Evolutionary conservation across 345 rosid genomes (phyloP).

Genomic region (Acer negundo): DNA sequence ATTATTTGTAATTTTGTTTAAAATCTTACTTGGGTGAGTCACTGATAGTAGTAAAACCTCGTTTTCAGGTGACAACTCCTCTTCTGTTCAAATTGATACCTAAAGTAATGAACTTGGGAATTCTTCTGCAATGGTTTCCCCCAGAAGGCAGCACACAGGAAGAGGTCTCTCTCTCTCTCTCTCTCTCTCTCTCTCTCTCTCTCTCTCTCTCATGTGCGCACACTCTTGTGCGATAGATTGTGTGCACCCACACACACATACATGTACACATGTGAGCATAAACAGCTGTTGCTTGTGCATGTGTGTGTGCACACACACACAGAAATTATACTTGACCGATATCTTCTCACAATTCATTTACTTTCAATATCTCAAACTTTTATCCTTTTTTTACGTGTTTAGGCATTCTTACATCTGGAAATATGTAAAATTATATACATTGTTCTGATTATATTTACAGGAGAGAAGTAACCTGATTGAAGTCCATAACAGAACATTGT

Average conservation of each 20-base stretch:
- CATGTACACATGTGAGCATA: background rate
- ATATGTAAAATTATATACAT: background rate
- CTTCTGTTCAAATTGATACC: conserved; percentile 89
- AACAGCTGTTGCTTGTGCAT: background rate
- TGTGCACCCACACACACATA: background rate
- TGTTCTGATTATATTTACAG: conserved; percentile 33
- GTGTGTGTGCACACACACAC: no score
- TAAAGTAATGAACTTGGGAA: conserved; percentile 76
- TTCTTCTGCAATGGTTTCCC: conserved; percentile 86
- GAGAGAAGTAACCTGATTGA: conserved; percentile 55
- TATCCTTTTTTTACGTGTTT: background rate
- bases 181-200: background rate
- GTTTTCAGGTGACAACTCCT: conserved; percentile 84
- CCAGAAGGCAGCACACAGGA: conserved; percentile 51
- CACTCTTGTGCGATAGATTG: no score
- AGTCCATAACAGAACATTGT: conserved; percentile 60
- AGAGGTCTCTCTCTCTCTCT: conserved; percentile 57
- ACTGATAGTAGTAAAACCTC: conserved; percentile 16
- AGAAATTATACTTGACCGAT: background rate
- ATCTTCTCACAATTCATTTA: no score
- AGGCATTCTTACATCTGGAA: background rate
- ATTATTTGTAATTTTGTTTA: background rate
- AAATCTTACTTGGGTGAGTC: conserved; percentile 11
- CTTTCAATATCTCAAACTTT: background rate
- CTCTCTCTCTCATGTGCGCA: no score